These are phyloP conservation scores for Pichia sp. DNA, from an alignment of 1,139 yeast species.

Conservation along the genomic window DNA sequence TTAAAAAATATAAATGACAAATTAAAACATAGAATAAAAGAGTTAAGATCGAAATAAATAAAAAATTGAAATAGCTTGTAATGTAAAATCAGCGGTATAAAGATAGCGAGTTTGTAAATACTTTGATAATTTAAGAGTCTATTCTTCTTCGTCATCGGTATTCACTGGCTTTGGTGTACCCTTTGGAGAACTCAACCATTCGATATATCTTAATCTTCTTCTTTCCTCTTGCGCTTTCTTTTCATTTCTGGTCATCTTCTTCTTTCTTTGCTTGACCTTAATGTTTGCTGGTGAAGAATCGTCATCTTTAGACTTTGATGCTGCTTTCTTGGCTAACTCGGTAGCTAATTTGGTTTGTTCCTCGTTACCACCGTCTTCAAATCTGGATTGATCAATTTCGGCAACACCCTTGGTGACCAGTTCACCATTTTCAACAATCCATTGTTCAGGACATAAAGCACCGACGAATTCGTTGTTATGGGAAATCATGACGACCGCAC, in stretches of 20 bases:
- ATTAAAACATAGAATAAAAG: background rate
- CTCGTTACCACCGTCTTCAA: constrained; percentile 58
- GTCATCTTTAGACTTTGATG: constrained; percentile 43
- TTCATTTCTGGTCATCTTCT: constrained; percentile 95
- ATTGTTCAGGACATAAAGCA: constrained; percentile 96
- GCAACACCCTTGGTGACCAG: constrained; percentile 78
- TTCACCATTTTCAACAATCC: constrained; percentile 92
- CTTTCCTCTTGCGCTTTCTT: constrained; percentile 87
- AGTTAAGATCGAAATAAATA: background rate
- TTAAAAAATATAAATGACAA: too few relatives aligned
- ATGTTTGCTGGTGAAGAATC: constrained; percentile 94
- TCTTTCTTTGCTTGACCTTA: constrained; percentile 76
- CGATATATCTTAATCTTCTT: constrained; percentile 88
- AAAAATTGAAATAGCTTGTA: background rate
- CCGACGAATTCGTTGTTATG: constrained; percentile 97
- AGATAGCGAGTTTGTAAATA: constrained; percentile 27
- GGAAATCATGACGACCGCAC: constrained; percentile 98
- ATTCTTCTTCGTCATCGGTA: constrained; percentile 73
- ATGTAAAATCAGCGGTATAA: too few relatives aligned
- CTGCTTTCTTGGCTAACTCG: constrained; percentile 32
- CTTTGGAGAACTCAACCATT: constrained; percentile 93
- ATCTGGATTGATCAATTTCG: constrained; percentile 66
- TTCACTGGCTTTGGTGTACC: constrained; percentile 94
- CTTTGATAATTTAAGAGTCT: constrained; percentile 21
- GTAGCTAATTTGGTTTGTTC: constrained; percentile 34